Evolutionary conservation across 805 yeast genomes (phyloP).

Genomic region (Ogataea glucozyma): DNA sequence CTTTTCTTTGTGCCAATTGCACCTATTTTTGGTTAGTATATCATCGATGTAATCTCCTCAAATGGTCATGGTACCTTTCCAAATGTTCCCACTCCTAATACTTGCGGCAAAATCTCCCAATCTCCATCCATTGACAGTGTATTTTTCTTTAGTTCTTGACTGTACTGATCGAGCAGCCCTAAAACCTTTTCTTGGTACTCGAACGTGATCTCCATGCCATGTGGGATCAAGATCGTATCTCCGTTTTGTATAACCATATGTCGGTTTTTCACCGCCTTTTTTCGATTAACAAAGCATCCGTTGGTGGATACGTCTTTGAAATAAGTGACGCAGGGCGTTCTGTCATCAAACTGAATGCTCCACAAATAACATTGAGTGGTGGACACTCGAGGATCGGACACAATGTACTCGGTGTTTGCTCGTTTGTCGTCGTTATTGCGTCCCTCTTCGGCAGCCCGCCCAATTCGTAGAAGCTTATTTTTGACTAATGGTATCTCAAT

Average conservation of each 20-base stretch:
- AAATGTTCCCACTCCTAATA: slow-evolving; percentile 58
- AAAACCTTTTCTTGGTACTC: slow-evolving; percentile 16
- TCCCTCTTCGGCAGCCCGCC: slow-evolving; percentile 41
- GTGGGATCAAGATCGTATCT: slow-evolving; percentile 42
- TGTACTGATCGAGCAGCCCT: background rate
- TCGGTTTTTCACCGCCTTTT: slow-evolving; percentile 30
- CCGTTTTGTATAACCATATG: slow-evolving; percentile 35
- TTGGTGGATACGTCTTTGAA: slow-evolving; percentile 52
- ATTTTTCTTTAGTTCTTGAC: slow-evolving; percentile 19
- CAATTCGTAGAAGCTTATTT: slow-evolving; percentile 42
- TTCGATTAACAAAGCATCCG: slow-evolving; percentile 48
- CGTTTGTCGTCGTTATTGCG: slow-evolving; percentile 16
- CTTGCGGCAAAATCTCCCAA: slow-evolving; percentile 45
- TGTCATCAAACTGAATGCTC: slow-evolving; percentile 46
- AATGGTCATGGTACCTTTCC: slow-evolving; percentile 44
- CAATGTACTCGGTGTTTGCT: slow-evolving; percentile 23
- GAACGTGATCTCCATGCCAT: slow-evolving; percentile 26
- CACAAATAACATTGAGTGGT: slow-evolving; percentile 44
- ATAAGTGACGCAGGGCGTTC: slow-evolving; percentile 47
- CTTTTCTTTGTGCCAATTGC: slow-evolving; percentile 34
- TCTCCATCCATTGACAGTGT: slow-evolving; percentile 23
- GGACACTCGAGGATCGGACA: slow-evolving; percentile 44
- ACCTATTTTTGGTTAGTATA: slow-evolving; percentile 24
- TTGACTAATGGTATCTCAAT: slow-evolving; percentile 21
- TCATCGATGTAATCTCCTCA: background rate